These are phyloP conservation scores for Boletellus sp. DNA, from an alignment of 1,284 basidiomycete genomes.

Conservation along the genomic window DNA sequence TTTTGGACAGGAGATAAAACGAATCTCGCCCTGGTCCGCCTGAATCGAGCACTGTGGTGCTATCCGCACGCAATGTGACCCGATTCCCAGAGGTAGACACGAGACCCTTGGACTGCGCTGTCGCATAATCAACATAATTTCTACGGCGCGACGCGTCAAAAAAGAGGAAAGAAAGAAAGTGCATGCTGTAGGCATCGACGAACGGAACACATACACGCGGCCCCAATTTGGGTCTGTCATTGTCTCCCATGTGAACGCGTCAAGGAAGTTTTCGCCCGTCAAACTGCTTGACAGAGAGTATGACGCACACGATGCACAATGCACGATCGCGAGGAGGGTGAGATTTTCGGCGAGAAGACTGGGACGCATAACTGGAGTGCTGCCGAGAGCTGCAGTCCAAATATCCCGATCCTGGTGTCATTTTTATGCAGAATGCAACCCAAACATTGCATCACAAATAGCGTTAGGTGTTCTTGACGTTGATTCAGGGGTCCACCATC, in stretches of 20 bases:
- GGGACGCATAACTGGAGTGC: no score
- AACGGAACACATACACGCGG: slow-evolving; percentile 14
- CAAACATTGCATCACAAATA: no score
- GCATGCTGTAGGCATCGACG: background rate
- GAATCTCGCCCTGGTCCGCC: slow-evolving; percentile 36
- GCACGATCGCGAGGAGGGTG: slow-evolving; percentile 7
- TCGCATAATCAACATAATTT: slow-evolving; percentile 13
- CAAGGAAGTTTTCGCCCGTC: slow-evolving; percentile 14
- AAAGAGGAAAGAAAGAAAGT: background rate
- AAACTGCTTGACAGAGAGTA: slow-evolving; percentile 13
- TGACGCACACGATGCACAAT: slow-evolving; percentile 6
- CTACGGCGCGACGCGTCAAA: slow-evolving; percentile 1
- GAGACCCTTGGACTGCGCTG: slow-evolving; percentile 13
- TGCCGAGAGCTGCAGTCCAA: no score
- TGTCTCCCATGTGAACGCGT: slow-evolving; percentile 17
- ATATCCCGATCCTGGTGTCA: no score
- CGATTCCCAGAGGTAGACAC: slow-evolving; percentile 11
- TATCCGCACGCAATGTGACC: slow-evolving; percentile 21
- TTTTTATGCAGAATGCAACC: no score
- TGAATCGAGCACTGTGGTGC: slow-evolving; percentile 15
- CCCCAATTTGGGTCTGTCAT: slow-evolving; percentile 13
- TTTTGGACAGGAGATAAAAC: slow-evolving; percentile 33
- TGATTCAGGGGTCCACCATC: no score
- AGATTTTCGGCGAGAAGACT: background rate
- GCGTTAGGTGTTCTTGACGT: no score